These are phyloP conservation scores for Diaporthe capsici DNA, from an alignment of 2,329 filamentous ascomycete genomes.

Conservation along the genomic window DNA sequence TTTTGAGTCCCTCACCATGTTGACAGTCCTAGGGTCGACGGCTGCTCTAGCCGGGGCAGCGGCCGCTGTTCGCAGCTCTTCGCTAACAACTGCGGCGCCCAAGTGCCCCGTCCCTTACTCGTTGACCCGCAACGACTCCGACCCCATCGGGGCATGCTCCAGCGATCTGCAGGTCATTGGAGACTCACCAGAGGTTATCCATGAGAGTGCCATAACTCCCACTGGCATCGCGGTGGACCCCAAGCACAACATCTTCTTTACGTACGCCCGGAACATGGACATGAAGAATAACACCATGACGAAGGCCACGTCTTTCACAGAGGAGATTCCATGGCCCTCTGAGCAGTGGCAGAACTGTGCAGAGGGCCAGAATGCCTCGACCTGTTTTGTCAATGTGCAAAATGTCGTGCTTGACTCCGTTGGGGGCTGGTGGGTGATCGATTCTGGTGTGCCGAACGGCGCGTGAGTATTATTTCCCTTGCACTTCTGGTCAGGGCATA, in stretches of 20 bases:
- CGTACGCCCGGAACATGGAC: slow-evolving; percentile 15
- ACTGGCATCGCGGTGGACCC: slow-evolving; percentile 6
- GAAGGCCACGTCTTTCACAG: neutral
- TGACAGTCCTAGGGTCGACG: neutral
- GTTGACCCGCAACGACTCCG: neutral
- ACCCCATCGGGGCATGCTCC: neutral
- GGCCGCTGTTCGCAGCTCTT: neutral
- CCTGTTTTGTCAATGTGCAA: slow-evolving; percentile 7
- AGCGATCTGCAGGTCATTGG: slow-evolving; percentile 2
- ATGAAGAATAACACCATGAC: slow-evolving; percentile 1
- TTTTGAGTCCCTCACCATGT: neutral
- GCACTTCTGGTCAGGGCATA: too few relatives aligned
- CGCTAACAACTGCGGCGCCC: neutral
- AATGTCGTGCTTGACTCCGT: slow-evolving; percentile 10
- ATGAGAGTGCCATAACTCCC: neutral
- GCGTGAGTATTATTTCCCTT: neutral
- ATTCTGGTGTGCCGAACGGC: neutral
- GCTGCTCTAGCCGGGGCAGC: neutral
- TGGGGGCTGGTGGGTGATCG: slow-evolving; percentile 15
- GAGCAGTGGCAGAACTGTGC: slow-evolving; percentile 14
- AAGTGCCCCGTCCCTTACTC: neutral
- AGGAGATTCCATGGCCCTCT: slow-evolving; percentile 5
- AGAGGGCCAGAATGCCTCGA: neutral
- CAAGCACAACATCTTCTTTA: slow-evolving; percentile 10
- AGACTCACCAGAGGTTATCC: neutral